These are phyloP conservation scores for Ogataea methylovora DNA, from an alignment of 805 yeast species.

Conservation along the genomic window DNA sequence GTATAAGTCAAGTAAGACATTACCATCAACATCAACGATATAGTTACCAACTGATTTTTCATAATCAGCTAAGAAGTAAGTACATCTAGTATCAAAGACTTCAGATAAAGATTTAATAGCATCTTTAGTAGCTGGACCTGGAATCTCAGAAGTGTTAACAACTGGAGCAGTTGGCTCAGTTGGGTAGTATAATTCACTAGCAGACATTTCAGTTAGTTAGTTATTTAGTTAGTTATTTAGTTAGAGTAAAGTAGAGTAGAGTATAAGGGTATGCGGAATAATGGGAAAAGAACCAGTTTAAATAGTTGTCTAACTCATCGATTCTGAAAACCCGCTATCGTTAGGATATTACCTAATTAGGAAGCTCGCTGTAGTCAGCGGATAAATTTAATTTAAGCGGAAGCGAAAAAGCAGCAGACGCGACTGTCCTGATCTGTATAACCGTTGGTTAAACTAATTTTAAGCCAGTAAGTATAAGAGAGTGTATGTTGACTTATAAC, in stretches of 20 bases:
- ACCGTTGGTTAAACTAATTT: too few relatives aligned
- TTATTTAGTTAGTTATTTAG: too few relatives aligned
- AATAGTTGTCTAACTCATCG: too few relatives aligned
- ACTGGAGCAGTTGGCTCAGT: constrained; percentile 70
- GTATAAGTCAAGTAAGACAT: constrained; percentile 63
- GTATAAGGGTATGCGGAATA: background rate
- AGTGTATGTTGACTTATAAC: too few relatives aligned
- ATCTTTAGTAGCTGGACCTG: constrained; percentile 66
- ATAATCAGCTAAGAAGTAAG: constrained; percentile 72
- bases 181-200: constrained; percentile 60
- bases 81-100: constrained; percentile 66
- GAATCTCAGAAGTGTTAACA: constrained; percentile 51
- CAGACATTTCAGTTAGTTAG: constrained; percentile 28
- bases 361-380: too few relatives aligned
- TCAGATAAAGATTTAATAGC: constrained; percentile 46
- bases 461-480: too few relatives aligned
- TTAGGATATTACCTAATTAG: too few relatives aligned
- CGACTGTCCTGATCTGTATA: too few relatives aligned
- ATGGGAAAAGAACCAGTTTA: too few relatives aligned
- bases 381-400: too few relatives aligned
- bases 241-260: background rate
- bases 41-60: constrained; percentile 72
- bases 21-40: constrained; percentile 75
- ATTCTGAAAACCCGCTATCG: too few relatives aligned
- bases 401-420: too few relatives aligned